Conservation (phyloP, 257 asterid species). For the Ajuga chamaepitys region DNA sequence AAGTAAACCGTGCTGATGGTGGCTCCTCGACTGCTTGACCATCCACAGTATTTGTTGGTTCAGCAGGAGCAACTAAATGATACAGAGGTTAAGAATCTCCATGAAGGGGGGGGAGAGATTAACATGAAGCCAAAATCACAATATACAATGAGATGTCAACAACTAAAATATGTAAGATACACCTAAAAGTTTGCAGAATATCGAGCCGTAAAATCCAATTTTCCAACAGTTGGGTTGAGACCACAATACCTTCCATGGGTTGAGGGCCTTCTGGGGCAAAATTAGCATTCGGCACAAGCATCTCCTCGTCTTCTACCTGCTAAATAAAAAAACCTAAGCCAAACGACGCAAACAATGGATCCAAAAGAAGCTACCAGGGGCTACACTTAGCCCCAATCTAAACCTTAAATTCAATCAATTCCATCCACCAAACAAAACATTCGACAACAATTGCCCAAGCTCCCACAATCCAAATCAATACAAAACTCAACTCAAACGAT, state of each 20-base stretch:
- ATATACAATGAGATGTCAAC: not conserved
- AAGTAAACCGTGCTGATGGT: slow-evolving; percentile 57
- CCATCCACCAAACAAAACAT: not conserved
- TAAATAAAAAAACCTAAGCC: slow-evolving; percentile 11
- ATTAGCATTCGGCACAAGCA: slow-evolving; percentile 61
- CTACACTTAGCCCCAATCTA: slow-evolving; percentile 17
- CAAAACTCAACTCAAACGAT: slow-evolving; percentile 1
- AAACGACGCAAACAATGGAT: slow-evolving; percentile 22
- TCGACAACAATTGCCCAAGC: slow-evolving; percentile 11
- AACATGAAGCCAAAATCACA: not conserved
- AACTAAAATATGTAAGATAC: not conserved
- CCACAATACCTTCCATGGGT: slow-evolving; percentile 63
- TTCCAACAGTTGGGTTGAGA: not conserved
- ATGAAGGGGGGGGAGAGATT: not conserved
- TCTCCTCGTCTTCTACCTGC: slow-evolving; percentile 60
- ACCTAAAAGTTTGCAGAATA: not conserved
- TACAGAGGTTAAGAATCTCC: not conserved
- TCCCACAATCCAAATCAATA: slow-evolving; percentile 16
- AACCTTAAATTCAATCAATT: slow-evolving; percentile 15
- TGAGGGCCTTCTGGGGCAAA: slow-evolving; percentile 49
- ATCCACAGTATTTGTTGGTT: slow-evolving; percentile 38
- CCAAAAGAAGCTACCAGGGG: slow-evolving; percentile 15
- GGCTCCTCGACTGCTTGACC: slow-evolving; percentile 49
- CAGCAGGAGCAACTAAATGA: slow-evolving; percentile 40
- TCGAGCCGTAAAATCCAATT: not conserved